phyloP scores from a whole-genome alignment of 2,329 filamentous ascomycete species.

The Aspergillus arachidicola region DNA sequence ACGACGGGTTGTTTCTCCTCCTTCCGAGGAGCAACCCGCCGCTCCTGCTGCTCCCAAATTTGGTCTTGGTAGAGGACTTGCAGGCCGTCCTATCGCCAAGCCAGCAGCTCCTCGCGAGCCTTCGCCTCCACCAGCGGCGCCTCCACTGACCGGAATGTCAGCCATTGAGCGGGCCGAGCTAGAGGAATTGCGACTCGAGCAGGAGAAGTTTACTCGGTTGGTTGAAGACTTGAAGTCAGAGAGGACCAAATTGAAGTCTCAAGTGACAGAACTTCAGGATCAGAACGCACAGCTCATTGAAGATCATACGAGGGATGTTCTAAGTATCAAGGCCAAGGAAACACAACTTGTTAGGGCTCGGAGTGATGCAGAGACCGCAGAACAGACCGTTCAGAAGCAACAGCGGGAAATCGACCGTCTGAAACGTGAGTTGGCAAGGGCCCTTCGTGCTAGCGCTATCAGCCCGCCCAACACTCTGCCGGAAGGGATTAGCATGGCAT shows the following conservation, averaged over 20 bases:
- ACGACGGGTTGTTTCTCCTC: constrained; percentile 48
- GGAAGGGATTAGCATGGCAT: constrained; percentile 57
- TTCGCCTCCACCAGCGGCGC: constrained; percentile 53
- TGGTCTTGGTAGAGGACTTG: constrained; percentile 74
- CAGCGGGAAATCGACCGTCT: constrained; percentile 87
- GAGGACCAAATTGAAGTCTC: constrained; percentile 76
- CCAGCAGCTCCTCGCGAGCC: constrained; percentile 54
- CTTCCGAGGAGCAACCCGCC: constrained; percentile 47
- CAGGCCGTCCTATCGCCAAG: constrained; percentile 82
- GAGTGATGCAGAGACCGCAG: constrained; percentile 85
- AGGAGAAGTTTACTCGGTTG: constrained; percentile 74
- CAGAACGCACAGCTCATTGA: constrained; percentile 97
- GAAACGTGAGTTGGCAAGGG: constrained; percentile 75
- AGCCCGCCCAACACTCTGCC: constrained; percentile 38
- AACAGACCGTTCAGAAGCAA: constrained; percentile 81
- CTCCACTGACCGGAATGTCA: constrained; percentile 67
- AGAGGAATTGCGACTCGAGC: constrained; percentile 81
- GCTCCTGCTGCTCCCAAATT: constrained; percentile 54
- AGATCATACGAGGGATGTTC: constrained; percentile 90
- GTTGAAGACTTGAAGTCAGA: constrained; percentile 82
- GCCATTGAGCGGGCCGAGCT: constrained; percentile 88
- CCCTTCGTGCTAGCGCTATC: constrained; percentile 43
- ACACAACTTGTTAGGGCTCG: constrained; percentile 91
- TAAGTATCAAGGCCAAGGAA: constrained; percentile 98
- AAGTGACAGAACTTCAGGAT: constrained; percentile 92